Evolutionary conservation across 2,329 filamentous ascomycete species (phyloP).

Genomic region (Coniochaeta sp.): DNA sequence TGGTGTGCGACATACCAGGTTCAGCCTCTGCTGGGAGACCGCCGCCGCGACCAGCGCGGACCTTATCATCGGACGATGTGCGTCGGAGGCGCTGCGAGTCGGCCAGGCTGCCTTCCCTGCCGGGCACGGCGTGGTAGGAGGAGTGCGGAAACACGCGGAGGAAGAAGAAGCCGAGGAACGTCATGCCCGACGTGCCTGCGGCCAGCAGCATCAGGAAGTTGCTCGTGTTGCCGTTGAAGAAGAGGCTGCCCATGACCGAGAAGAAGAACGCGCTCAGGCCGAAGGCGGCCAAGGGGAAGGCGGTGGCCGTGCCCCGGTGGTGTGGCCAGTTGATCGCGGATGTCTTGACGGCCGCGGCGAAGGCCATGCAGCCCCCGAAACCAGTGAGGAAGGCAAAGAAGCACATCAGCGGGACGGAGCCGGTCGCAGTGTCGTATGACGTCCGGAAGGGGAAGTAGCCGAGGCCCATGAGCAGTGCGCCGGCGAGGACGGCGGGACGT

Average conservation of each 20-base stretch:
- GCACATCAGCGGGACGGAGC: constrained; percentile 58
- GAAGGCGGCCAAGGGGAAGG: constrained; percentile 87
- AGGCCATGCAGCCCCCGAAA: constrained; percentile 84
- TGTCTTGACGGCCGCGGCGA: constrained; percentile 76
- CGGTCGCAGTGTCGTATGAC: constrained; percentile 65
- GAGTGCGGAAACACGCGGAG: constrained; percentile 63
- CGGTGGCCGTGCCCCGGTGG: constrained; percentile 87
- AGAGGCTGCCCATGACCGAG: constrained; percentile 66
- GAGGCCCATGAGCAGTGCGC: constrained; percentile 61
- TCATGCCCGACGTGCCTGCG: constrained; percentile 69
- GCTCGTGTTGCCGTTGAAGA: constrained; percentile 78
- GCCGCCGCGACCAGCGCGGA: constrained; percentile 23
- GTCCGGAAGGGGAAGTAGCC: constrained; percentile 83
- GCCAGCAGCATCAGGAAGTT: constrained; percentile 75
- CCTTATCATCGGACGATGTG: constrained; percentile 34
- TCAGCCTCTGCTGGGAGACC: constrained; percentile 34
- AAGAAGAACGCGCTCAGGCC: constrained; percentile 97
- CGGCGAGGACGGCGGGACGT: constrained; percentile 68
- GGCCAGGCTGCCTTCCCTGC: constrained; percentile 18
- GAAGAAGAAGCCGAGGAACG: constrained; percentile 76
- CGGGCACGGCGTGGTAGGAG: constrained; percentile 51
- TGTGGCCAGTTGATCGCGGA: constrained; percentile 88
- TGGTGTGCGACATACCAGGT: constrained; percentile 55
- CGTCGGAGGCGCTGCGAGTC: constrained; percentile 32
- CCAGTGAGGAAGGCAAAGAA: constrained; percentile 83